Evolutionary conservation across 1,284 basidiomycete genomes (phyloP), one percentile per base, ranked within the genome.

Genomic region (Cryptococcus sp.): DNA sequence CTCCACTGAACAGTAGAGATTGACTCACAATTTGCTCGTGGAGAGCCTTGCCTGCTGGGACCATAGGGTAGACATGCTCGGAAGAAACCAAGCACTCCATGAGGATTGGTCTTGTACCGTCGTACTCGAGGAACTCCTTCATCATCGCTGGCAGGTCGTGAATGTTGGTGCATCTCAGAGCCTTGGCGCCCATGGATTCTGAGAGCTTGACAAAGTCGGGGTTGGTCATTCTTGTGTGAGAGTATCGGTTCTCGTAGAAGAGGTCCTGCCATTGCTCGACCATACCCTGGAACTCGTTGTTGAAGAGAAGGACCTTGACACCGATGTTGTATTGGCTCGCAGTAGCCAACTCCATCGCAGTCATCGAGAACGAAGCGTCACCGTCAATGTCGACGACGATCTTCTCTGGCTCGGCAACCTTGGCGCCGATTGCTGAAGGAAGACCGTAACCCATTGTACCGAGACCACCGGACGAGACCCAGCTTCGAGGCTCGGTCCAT

Each of bases 201-300:
- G 93, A 91, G 45, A 99, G 86, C 67, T 85, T 83, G 70, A 93
- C 84, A 78, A 97, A 98, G 80, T 98, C 88, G 16, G 95, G 94
- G 81, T 98, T 97, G 55, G 81, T 85, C 93, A 97, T 97, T 61
- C 83, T 81, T 6, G 94, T 96, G 81, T 97, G 93, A 29, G 93
- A 93, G 80, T 97, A 95, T 39, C 95, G 86, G 47, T 87, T 84
- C 61, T 94, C 89, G 79, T 98, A 98, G 84, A 98, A 98, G 16
- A 98, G 84, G 77, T 98, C 93, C 83, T 98, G 95, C 95, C 95
- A 98, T 81, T 99, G 95, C 52, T 93, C 81, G 19, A 98, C 95
- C 95, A 99, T 98, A 55, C 95, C 95, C 78, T 95, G 91, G 84
- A 93, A 94, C 77, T 93, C 90, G 80, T 95, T 95, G 82, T 94